Percentiles rank a stretch among this genome's conserved stretches.
These are phyloP conservation scores for Chiua sp. DNA, from an alignment of 1,284 basidiomycete genomes.

Conservation along the genomic window DNA sequence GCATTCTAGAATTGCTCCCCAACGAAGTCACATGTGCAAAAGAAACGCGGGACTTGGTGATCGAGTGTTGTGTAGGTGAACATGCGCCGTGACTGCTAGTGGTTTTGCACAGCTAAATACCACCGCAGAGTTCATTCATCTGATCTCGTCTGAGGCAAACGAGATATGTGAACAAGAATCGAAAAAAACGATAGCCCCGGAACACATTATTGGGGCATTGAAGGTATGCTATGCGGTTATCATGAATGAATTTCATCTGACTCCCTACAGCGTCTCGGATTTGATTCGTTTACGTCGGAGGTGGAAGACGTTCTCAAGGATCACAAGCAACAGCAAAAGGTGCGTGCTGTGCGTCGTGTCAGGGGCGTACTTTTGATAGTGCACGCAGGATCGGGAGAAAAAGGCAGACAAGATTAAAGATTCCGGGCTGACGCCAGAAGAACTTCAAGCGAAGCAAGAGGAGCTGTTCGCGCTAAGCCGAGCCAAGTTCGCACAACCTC, in stretches of 20 bases:
- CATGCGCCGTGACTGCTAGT: constrained; percentile 23
- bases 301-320: constrained; percentile 94
- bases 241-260: constrained; percentile 8
- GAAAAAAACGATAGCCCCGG: constrained; percentile 99
- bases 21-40: constrained; percentile 92
- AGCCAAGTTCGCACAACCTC: constrained; percentile 66
- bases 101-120: constrained; percentile 15
- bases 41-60: constrained; percentile 95
- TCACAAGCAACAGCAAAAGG: constrained; percentile 96
- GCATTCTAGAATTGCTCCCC: constrained; percentile 82
- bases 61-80: constrained; percentile 98
- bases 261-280: constrained; percentile 76
- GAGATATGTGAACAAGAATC: constrained; percentile 97
- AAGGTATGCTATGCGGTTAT: constrained; percentile 65
- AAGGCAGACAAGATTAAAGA: constrained; percentile 90
- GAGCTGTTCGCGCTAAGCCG: constrained; percentile 90
- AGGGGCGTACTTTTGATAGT: constrained; percentile 7
- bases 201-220: constrained; percentile 93
- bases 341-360: constrained; percentile 38
- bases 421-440: constrained; percentile 91
- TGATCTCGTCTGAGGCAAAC: constrained; percentile 98
- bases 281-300: constrained; percentile 85
- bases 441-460: constrained; percentile 89
- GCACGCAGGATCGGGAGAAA: constrained; percentile 79
- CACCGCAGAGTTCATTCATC: constrained; percentile 91